Percentiles rank a stretch among this genome's conserved stretches.
Evolutionary conservation across 2,329 filamentous ascomycete genomes (phyloP).

Genomic region (Aspergillus candidus): DNA sequence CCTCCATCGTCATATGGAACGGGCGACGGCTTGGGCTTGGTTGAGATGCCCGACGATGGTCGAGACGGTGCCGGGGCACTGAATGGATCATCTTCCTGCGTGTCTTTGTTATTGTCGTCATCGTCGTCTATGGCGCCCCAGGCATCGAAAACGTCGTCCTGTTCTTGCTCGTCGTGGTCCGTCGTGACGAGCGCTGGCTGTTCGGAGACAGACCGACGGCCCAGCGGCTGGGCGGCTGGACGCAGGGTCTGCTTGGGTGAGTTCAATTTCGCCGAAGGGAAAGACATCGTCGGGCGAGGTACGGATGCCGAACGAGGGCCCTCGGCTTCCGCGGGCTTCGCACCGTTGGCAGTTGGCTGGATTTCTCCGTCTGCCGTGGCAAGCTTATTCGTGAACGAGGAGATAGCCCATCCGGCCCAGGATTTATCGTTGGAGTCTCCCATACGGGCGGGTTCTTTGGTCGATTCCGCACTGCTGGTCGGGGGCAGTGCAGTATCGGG

Average conservation of each 20-base stretch:
- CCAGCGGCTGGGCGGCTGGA: constrained; percentile 25
- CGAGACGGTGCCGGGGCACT: constrained; percentile 28
- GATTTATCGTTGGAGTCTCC: constrained; percentile 66
- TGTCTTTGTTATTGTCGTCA: constrained; percentile 44
- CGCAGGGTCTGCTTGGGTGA: constrained; percentile 19
- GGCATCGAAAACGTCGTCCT: constrained; percentile 61
- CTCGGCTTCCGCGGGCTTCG: constrained; percentile 40
- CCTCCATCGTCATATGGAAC: constrained; percentile 71
- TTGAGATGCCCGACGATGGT: constrained; percentile 19
- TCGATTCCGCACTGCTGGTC: constrained; percentile 45
- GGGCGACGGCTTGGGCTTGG: constrained; percentile 28
- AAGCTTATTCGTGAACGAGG: constrained; percentile 94
- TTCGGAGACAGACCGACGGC: constrained; percentile 37
- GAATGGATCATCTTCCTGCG: constrained; percentile 39
- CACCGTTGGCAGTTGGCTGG: constrained; percentile 51
- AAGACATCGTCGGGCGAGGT: constrained; percentile 36
- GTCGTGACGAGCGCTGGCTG: constrained; percentile 35
- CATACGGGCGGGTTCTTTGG: constrained; percentile 60
- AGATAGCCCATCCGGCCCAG: constrained; percentile 98
- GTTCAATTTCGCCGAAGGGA: constrained; percentile 21
- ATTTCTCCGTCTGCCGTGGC: constrained; percentile 82
- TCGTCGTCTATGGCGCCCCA: constrained; percentile 67
- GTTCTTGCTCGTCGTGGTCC: constrained; percentile 50
- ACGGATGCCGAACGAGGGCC: constrained; percentile 43
- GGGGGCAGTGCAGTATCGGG: constrained; percentile 74